Evolutionary conservation across 2,329 filamentous ascomycete species (phyloP).

Genomic region (Colletotrichum sp.): DNA sequence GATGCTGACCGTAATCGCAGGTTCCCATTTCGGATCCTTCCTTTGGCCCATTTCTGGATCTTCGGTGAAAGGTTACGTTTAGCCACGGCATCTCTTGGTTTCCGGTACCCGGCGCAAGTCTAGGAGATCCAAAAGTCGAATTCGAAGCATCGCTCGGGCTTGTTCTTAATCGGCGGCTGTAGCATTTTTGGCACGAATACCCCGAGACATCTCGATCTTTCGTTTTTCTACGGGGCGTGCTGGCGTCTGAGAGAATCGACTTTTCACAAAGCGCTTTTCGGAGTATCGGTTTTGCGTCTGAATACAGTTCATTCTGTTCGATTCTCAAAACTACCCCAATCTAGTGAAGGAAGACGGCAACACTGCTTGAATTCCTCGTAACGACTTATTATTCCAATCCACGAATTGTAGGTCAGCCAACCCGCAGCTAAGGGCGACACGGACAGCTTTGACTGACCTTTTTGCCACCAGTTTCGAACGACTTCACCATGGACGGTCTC

Average conservation of each 20-base stretch:
- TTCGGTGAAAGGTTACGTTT: slow-evolving; percentile 34
- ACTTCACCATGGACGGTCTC: slow-evolving; percentile 35
- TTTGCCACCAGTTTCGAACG: neutral
- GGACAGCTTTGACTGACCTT: neutral
- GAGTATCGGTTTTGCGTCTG: slow-evolving; percentile 41
- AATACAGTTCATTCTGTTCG: slow-evolving; percentile 36
- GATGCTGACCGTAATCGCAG: neutral
- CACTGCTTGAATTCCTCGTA: neutral
- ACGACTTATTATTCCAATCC: neutral
- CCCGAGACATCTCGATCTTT: slow-evolving; percentile 16
- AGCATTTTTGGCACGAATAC: slow-evolving; percentile 20
- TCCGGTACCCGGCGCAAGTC: slow-evolving; percentile 20
- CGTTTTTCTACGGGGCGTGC: slow-evolving; percentile 39
- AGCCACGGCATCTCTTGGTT: slow-evolving; percentile 12
- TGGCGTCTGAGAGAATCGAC: slow-evolving; percentile 42
- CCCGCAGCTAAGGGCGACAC: neutral
- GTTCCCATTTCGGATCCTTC: slow-evolving; percentile 20
- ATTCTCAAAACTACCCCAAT: slow-evolving; percentile 32
- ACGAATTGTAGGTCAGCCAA: neutral
- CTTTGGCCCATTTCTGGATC: slow-evolving; percentile 30
- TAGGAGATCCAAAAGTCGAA: slow-evolving; percentile 20
- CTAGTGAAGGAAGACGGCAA: neutral
- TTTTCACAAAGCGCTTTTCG: slow-evolving; percentile 40
- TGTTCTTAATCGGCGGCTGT: slow-evolving; percentile 21
- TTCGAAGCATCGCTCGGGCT: slow-evolving; percentile 22